These are phyloP conservation scores for Paramecium tetraurelia DNA, from an alignment of 73 alveolate genomes.

Conservation along the genomic window DNA sequence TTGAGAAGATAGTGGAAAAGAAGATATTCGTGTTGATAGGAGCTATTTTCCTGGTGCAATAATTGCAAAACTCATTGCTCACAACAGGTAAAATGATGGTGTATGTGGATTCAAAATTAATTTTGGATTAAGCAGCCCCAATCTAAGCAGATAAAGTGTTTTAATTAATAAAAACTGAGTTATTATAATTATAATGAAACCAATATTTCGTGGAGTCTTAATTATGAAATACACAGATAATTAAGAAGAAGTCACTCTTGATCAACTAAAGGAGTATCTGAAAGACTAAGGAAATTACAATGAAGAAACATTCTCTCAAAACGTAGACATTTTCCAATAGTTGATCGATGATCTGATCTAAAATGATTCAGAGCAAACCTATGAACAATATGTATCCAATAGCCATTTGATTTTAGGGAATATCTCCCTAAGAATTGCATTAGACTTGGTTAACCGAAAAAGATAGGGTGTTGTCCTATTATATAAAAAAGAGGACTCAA, in stretches of 20 bases:
- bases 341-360: slow-evolving; percentile 23
- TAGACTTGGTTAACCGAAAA: neutral
- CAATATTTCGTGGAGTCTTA: slow-evolving; percentile 24
- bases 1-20: slow-evolving; percentile 34
- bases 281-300: neutral
- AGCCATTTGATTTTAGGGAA: neutral
- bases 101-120: neutral
- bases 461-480: slow-evolving; percentile 30
- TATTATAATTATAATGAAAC: slow-evolving; percentile 42
- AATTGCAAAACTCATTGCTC: neutral
- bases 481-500: neutral
- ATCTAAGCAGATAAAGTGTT: neutral
- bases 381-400: slow-evolving; percentile 14
- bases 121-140: slow-evolving; percentile 13
- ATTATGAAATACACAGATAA: slow-evolving; percentile 34
- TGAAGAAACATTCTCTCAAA: neutral
- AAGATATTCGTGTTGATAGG: slow-evolving; percentile 38
- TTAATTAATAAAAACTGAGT: slow-evolving; percentile 3
- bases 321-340: neutral
- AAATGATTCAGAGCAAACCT: slow-evolving; percentile 18
- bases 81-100: slow-evolving; percentile 27
- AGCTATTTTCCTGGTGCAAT: neutral
- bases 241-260: neutral
- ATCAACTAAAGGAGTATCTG: neutral
- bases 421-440: neutral